phyloP scores from a whole-genome alignment of 2,329 filamentous ascomycete species.

The Colletotrichum spinosum region DNA sequence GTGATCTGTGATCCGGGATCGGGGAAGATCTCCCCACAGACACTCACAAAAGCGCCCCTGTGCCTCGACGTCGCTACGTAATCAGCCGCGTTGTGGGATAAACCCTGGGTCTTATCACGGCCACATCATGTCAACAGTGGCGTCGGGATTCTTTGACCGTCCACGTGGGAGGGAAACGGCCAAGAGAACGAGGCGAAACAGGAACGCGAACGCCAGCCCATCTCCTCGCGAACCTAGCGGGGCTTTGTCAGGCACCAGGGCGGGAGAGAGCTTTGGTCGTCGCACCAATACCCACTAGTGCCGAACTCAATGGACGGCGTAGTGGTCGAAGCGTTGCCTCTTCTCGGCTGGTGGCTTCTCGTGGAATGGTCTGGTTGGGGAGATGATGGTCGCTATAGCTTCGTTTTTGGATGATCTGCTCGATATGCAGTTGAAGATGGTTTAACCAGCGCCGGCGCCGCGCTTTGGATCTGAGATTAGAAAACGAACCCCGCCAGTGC shows the following conservation, averaged over 20 bases:
- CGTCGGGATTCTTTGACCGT: constrained; percentile 5
- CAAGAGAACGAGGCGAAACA: too few relatives aligned
- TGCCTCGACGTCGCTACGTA: too few relatives aligned
- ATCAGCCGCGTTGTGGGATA: too few relatives aligned
- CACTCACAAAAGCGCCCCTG: too few relatives aligned
- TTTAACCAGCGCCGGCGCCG: neutral
- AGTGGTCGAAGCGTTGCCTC: constrained; percentile 2
- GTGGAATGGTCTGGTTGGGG: neutral
- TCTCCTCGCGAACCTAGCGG: too few relatives aligned
- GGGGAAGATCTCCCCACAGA: too few relatives aligned
- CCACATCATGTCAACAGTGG: constrained; percentile 17
- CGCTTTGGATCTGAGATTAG: constrained; percentile 13
- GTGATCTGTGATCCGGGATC: too few relatives aligned
- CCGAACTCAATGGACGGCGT: constrained; percentile 5
- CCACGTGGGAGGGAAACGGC: constrained; percentile 23
- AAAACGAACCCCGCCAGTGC: neutral
- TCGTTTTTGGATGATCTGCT: neutral
- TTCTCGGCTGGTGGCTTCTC: neutral
- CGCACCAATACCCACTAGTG: constrained; percentile 28
- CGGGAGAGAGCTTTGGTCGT: constrained; percentile 7
- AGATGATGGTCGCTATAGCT: neutral
- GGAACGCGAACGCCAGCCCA: too few relatives aligned
- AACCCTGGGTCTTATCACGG: constrained; percentile 4
- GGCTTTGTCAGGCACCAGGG: constrained; percentile 15
- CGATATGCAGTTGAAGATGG: neutral